Evolutionary conservation across 345 rosid genomes (phyloP), one percentile per base, ranked within the genome.

Genomic region (Ceriops zippeliana): DNA sequence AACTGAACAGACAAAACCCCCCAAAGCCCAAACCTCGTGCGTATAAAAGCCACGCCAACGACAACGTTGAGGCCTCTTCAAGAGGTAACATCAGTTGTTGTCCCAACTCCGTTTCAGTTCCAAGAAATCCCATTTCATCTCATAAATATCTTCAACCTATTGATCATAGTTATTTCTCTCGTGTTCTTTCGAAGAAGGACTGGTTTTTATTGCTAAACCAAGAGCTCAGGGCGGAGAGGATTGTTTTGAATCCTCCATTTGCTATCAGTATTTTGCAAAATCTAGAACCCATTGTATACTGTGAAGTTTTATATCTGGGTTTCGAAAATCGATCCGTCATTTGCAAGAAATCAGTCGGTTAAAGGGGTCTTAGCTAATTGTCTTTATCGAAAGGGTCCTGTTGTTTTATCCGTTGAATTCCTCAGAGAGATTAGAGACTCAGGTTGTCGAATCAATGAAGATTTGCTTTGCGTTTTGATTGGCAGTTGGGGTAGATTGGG

Each of bases 401-500:
- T 91, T 42, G 72, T 93, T 58, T 72, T 93, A 51, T 89, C 96
- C 26, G 70, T 68, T 80, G 95, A 91, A 63, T 58, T 91, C 78
- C 81, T 93, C 54, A 65, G 73, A 67, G 95, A 93, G 74, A 72
- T 93, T 72, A 67, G 78, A 58, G 72, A 76, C 52, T 88, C 93
- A 1, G 93, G 93, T 52, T 84, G 62, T 72, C 51, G 68, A 47
- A 78, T 93, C 11, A 80, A 66, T 24, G 98, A 91, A 16, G 91
- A 91, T 24, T 78, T 93, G 85, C 78, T 93, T 62, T 86, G 90
- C 60, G 65, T 88, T 83, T 73, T 91, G 82, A 81, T 93, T 63
- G 89, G 96, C 46, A 87, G 92, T 73, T 93, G 97, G 97, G 98
- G 97, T 6, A 89, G 82, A 69, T 76, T 91, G 72, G 97, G 97